These are phyloP conservation scores for Lanmaoa rubissima DNA, from an alignment of 768 basidiomycete species.

Conservation along the genomic window DNA sequence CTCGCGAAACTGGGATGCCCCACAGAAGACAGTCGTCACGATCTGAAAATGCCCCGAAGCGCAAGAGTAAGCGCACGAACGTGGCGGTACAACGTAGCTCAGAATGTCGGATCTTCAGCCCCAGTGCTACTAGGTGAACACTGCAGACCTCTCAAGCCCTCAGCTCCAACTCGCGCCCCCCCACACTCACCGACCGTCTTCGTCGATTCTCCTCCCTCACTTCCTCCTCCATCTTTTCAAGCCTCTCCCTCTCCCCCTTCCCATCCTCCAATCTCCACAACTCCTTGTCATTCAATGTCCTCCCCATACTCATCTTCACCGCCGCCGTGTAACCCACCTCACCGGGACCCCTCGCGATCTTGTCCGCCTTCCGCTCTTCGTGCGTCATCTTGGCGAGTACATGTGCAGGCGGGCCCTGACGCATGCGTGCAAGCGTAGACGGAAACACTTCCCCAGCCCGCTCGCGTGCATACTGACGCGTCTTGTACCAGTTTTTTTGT, in stretches of 20 bases:
- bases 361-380: slow-evolving; percentile 46
- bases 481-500: slow-evolving; percentile 64
- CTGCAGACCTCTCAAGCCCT: neutral
- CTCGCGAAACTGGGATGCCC: no score
- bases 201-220: slow-evolving; percentile 33
- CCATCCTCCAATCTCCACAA: slow-evolving; percentile 37
- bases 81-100: no score
- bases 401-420: slow-evolving; percentile 63
- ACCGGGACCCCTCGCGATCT: slow-evolving; percentile 48
- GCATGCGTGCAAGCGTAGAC: slow-evolving; percentile 45
- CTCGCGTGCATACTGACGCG: slow-evolving; percentile 58
- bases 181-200: slow-evolving; percentile 1
- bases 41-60: no score
- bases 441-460: slow-evolving; percentile 58
- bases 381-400: slow-evolving; percentile 52
- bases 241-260: slow-evolving; percentile 19
- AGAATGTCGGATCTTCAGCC: no score
- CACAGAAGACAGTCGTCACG: no score
- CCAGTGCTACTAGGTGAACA: no score
- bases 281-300: slow-evolving; percentile 40
- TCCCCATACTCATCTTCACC: slow-evolving; percentile 57
- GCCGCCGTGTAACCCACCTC: slow-evolving; percentile 72
- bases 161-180: neutral
- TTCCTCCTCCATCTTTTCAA: slow-evolving; percentile 28
- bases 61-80: no score